Evolutionary conservation across 1,284 basidiomycete species (phyloP).

Genomic region (Pseudozyma pruni): DNA sequence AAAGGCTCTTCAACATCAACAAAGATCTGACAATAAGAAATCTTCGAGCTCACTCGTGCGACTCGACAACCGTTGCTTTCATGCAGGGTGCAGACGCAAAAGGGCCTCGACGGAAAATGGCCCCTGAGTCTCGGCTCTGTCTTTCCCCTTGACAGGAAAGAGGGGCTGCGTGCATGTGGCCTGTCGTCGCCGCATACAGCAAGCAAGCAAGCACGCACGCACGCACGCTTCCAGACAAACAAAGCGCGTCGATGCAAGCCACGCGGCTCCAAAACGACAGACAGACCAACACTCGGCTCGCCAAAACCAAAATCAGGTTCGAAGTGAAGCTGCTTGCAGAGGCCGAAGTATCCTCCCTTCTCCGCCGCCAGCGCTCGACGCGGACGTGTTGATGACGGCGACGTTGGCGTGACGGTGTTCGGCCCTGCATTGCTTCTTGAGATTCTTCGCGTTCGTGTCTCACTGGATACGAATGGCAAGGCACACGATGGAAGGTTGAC

Average conservation of each 20-base stretch:
- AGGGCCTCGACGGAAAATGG: no score
- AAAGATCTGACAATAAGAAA: not conserved
- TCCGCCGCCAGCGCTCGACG: no score
- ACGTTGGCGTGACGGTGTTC: no score
- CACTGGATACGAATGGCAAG: no score
- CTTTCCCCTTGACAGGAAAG: not conserved
- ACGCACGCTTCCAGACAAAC: not conserved
- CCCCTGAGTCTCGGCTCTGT: slow-evolving; percentile 24
- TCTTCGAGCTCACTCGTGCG: not conserved
- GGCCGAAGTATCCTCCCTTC: no score
- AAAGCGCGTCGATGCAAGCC: not conserved
- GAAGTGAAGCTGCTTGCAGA: no score
- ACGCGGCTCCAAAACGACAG: no score
- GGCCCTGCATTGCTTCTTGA: no score
- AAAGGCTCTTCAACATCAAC: not conserved
- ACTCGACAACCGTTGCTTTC: not conserved
- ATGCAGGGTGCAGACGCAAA: slow-evolving; percentile 7
- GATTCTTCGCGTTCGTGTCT: no score
- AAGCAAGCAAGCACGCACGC: no score
- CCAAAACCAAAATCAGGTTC: not conserved
- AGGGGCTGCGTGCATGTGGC: slow-evolving; percentile 33
- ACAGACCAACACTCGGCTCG: slow-evolving; percentile 22
- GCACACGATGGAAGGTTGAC: no score
- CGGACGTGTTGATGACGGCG: no score
- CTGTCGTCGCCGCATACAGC: not conserved